These are phyloP conservation scores for Eutrema heterophyllum DNA, from an alignment of 345 rosid genomes.

Conservation along the genomic window DNA sequence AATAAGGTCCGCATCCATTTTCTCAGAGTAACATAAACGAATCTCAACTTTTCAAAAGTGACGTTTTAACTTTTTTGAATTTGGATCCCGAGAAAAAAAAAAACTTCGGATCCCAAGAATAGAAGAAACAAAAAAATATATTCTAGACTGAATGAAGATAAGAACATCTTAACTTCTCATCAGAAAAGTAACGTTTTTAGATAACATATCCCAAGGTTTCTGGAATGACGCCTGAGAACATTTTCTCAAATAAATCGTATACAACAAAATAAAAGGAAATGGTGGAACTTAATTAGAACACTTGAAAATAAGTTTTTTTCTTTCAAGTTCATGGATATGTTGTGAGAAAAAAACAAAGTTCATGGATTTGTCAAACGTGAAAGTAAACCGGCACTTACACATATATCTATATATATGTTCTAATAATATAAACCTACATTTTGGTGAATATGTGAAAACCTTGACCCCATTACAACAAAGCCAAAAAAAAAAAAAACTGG, in stretches of 20 bases:
- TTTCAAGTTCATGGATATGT: not conserved
- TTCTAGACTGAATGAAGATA: not conserved
- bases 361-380: not conserved
- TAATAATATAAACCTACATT: not conserved
- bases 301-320: not conserved
- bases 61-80: conserved; percentile 17
- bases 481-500: not conserved
- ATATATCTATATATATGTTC: not conserved
- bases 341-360: not conserved
- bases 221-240: conserved; percentile 1
- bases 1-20: not conserved
- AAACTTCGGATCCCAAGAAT: conserved; percentile 12
- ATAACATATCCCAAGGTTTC: conserved; percentile 17
- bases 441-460: not conserved
- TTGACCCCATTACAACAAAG: not conserved
- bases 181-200: not conserved
- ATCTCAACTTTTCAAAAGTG: conserved; percentile 21
- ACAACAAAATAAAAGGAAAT: not conserved
- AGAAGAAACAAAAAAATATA: not conserved
- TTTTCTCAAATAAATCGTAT: not conserved
- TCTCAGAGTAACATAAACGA: not conserved
- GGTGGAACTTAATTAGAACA: not conserved
- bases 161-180: conserved; percentile 7
- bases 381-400: not conserved
- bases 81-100: conserved; percentile 20